A percentile compares a stretch with the other conserved stretches of the same genome.
phyloP scores from a whole-genome alignment of 73 alveolate genomes.

The Paramecium octaurelia region DNA sequence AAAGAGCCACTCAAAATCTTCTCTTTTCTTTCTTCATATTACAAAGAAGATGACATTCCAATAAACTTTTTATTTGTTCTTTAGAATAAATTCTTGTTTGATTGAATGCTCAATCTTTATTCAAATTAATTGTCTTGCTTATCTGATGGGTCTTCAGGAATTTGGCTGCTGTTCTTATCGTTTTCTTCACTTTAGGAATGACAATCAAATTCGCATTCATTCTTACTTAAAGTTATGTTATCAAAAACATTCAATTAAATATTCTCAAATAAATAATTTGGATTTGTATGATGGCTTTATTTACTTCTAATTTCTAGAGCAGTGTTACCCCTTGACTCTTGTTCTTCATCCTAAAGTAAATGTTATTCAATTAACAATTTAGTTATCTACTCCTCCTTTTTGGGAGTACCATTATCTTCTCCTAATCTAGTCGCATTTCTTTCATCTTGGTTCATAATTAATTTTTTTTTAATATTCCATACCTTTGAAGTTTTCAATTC shows the following conservation, averaged over 20 bases:
- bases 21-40: not conserved
- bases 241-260: not conserved
- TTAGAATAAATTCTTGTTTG: not conserved
- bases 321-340: not conserved
- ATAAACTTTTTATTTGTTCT: not conserved
- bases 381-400: not conserved
- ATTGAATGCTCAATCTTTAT: not conserved
- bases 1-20: not conserved
- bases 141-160: not conserved
- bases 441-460: not conserved
- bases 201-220: not conserved
- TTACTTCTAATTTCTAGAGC: not conserved
- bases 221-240: not conserved
- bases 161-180: not conserved
- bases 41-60: not conserved
- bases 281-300: not conserved
- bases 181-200: not conserved
- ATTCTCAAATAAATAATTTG: not conserved
- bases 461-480: not conserved
- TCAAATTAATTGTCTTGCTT: not conserved
- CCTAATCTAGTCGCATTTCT: not conserved
- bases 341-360: not conserved
- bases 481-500: not conserved
- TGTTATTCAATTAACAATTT: not conserved
- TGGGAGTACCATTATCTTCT: not conserved